Percentiles rank a stretch among this genome's conserved stretches.
Evolutionary conservation across 345 rosid species (phyloP).

Genomic region (Corchorus olitorius): DNA sequence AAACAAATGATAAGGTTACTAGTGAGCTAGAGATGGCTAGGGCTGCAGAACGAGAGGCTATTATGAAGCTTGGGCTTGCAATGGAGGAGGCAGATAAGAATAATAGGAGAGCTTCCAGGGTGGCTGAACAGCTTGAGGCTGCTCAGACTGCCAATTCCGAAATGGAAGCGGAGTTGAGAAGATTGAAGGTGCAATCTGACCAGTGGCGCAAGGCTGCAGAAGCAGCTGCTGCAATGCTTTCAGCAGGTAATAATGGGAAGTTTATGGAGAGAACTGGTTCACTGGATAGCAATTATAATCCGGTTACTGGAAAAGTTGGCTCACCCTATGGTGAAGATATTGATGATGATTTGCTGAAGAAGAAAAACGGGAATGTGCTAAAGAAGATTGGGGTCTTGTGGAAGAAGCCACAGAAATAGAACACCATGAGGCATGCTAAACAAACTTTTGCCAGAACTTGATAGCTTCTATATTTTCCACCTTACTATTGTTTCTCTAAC

Average conservation of each 20-base stretch:
- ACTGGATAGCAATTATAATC: slow-evolving; percentile 51
- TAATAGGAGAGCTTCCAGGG: slow-evolving; percentile 64
- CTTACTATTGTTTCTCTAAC: neutral
- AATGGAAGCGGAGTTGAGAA: slow-evolving; percentile 78
- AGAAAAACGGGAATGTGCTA: slow-evolving; percentile 91
- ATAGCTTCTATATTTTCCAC: neutral
- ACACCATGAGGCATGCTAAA: slow-evolving; percentile 21
- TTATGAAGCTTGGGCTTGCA: slow-evolving; percentile 67
- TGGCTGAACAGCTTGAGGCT: slow-evolving; percentile 79
- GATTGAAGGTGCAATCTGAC: slow-evolving; percentile 91
- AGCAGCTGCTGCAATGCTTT: slow-evolving; percentile 91
- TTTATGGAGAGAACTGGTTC: slow-evolving; percentile 65
- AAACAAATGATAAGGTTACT: slow-evolving; percentile 32
- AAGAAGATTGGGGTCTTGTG: slow-evolving; percentile 94
- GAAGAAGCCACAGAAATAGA: slow-evolving; percentile 90
- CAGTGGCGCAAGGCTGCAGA: slow-evolving; percentile 99
- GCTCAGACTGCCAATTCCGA: slow-evolving; percentile 69
- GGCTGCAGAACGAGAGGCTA: slow-evolving; percentile 57
- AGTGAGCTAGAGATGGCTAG: slow-evolving; percentile 43
- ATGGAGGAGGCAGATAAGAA: slow-evolving; percentile 85
- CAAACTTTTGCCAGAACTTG: neutral
- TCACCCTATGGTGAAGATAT: slow-evolving; percentile 67
- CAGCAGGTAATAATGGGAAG: slow-evolving; percentile 77
- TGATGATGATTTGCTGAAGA: slow-evolving; percentile 79
- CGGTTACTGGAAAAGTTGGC: slow-evolving; percentile 41